phyloP scores from a whole-genome alignment of 176 grass and related monocot genomes.

The Puya raimondii region DNA sequence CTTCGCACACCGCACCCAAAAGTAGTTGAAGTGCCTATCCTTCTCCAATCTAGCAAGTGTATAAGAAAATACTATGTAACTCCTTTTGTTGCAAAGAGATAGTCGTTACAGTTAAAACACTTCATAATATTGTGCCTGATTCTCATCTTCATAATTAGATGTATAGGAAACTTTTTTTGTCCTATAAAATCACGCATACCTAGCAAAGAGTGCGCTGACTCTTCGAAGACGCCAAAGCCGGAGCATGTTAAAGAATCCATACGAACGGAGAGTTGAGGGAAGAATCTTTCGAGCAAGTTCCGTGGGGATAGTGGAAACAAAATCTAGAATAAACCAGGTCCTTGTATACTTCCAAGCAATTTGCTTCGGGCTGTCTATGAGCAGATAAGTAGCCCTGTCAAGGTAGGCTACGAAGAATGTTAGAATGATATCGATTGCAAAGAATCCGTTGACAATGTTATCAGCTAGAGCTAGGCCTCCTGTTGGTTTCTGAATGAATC shows the following conservation, averaged over 20 bases:
- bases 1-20: slow-evolving; percentile 93
- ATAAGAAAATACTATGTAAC: slow-evolving; percentile 1
- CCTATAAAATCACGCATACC: slow-evolving; percentile 31
- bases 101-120: background rate
- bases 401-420: slow-evolving; percentile 95
- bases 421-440: slow-evolving; percentile 74
- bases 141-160: background rate
- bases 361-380: slow-evolving; percentile 47
- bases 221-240: slow-evolving; percentile 93
- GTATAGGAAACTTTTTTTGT: background rate
- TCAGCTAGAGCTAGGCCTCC: slow-evolving; percentile 52
- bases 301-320: slow-evolving; percentile 63
- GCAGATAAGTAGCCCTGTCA: slow-evolving; percentile 55
- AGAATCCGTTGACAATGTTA: slow-evolving; percentile 77
- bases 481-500: slow-evolving; percentile 44
- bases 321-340: slow-evolving; percentile 82
- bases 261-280: slow-evolving; percentile 46
- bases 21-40: slow-evolving; percentile 90
- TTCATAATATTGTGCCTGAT: background rate
- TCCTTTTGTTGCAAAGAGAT: background rate
- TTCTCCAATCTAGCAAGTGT: slow-evolving; percentile 70
- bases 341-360: slow-evolving; percentile 68
- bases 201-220: slow-evolving; percentile 90
- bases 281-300: slow-evolving; percentile 62
- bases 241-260: slow-evolving; percentile 96